These are phyloP conservation scores for Sporothrix inflata DNA, from an alignment of 2,329 filamentous ascomycete genomes.

Conservation along the genomic window DNA sequence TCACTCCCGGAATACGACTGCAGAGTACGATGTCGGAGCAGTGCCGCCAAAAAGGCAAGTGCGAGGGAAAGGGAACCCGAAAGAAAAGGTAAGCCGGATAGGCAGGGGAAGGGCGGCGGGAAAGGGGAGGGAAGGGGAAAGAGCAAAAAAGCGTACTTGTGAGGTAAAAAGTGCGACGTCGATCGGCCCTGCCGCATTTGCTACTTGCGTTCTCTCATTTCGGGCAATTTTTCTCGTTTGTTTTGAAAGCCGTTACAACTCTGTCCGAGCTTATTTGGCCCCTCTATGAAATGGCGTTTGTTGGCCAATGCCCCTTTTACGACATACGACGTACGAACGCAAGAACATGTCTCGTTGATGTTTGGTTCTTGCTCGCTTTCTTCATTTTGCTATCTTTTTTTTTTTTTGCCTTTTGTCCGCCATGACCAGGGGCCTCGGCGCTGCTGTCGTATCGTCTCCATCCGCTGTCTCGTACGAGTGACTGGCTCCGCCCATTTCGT, in stretches of 20 bases:
- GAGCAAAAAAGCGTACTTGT: background rate
- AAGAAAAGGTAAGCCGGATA: background rate
- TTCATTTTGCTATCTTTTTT: background rate
- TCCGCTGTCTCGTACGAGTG: constrained; percentile 14
- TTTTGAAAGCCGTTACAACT: constrained; percentile 15
- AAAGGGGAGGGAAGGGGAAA: background rate
- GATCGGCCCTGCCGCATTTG: constrained; percentile 20
- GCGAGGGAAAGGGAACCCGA: background rate
- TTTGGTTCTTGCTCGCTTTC: background rate
- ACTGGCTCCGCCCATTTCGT: constrained; percentile 13
- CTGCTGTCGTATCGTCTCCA: constrained; percentile 8
- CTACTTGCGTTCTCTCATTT: constrained; percentile 1
- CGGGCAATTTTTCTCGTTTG: constrained; percentile 13
- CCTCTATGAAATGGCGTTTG: background rate
- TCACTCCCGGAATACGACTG: constrained; percentile 3
- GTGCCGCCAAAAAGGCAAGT: background rate
- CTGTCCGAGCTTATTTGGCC: constrained; percentile 17
- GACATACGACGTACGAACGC: background rate
- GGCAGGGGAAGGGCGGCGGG: constrained; percentile 5
- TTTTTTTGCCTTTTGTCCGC: background rate
- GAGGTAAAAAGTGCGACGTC: constrained; percentile 3
- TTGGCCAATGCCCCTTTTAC: background rate
- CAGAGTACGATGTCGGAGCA: constrained; percentile 1
- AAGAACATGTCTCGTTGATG: background rate
- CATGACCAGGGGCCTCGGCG: background rate